These are phyloP conservation scores for Discostella pseudostelligera DNA, from an alignment of 108 stramenopile species.

Conservation along the genomic window DNA sequence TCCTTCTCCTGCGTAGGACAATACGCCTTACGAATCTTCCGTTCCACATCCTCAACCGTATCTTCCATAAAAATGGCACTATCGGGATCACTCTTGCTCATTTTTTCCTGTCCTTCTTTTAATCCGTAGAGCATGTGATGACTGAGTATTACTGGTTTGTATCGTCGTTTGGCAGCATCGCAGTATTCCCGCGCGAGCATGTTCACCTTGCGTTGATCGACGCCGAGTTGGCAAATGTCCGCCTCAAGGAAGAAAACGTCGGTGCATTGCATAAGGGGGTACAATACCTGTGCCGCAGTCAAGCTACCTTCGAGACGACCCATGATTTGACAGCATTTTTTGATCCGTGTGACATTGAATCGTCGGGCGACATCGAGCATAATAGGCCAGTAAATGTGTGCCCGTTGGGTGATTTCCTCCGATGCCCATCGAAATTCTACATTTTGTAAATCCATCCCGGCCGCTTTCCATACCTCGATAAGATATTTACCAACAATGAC, in stretches of 20 bases:
- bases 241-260: constrained; percentile 99
- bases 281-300: constrained; percentile 95
- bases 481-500: constrained; percentile 95
- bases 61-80: constrained; percentile 99
- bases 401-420: constrained; percentile 95
- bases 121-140: constrained; percentile 96
- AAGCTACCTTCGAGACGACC: constrained; percentile 93
- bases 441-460: constrained; percentile 96
- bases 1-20: constrained; percentile 74
- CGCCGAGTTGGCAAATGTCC: constrained; percentile 98
- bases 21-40: constrained; percentile 90
- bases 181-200: constrained; percentile 99
- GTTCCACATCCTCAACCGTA: constrained; percentile 85
- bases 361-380: constrained; percentile 98
- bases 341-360: constrained; percentile 92
- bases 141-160: constrained; percentile 94
- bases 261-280: constrained; percentile 98
- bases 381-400: constrained; percentile 87
- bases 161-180: constrained; percentile 87
- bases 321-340: constrained; percentile 99
- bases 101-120: constrained; percentile 99
- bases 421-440: constrained; percentile 99
- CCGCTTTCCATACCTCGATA: constrained; percentile 99
- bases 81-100: constrained; percentile 99
- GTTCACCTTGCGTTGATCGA: constrained; percentile 99